Conservation (phyloP, 176 grass and related monocot genomes). For the Eragrostis nindensis region DNA sequence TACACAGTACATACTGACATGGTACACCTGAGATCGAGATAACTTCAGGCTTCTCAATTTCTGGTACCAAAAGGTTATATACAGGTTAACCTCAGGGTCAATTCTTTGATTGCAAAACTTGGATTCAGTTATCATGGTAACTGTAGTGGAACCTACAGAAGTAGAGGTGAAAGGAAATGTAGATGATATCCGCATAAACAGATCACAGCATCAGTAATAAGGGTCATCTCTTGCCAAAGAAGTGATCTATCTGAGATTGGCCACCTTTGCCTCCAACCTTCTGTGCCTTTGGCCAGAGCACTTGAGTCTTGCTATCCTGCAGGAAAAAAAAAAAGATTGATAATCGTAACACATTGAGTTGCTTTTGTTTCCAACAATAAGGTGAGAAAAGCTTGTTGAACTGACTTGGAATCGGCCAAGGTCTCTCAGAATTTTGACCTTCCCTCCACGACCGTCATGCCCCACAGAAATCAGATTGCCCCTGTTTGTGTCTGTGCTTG, state of each 20-base stretch:
- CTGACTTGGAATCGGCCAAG: slow-evolving; percentile 55
- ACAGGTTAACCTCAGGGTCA: neutral
- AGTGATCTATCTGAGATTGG: slow-evolving; percentile 79
- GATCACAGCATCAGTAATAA: neutral
- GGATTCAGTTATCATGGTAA: slow-evolving; percentile 1
- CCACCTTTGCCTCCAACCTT: slow-evolving; percentile 65
- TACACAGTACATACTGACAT: neutral
- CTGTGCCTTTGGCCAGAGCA: slow-evolving; percentile 48
- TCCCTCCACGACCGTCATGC: slow-evolving; percentile 79
- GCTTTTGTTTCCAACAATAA: slow-evolving; percentile 10
- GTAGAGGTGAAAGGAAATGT: neutral
- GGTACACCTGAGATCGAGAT: neutral
- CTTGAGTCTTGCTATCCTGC: slow-evolving; percentile 54
- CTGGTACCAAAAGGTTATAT: neutral
- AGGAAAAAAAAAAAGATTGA: neutral
- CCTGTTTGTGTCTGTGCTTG: slow-evolving; percentile 39
- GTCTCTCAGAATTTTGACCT: slow-evolving; percentile 80
- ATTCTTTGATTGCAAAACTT: slow-evolving; percentile 23
- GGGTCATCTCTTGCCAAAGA: slow-evolving; percentile 75
- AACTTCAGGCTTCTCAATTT: slow-evolving; percentile 11
- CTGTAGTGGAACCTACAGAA: neutral
- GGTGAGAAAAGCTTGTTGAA: slow-evolving; percentile 1
- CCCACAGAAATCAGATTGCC: slow-evolving; percentile 80
- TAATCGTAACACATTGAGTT: neutral
- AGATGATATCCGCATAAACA: neutral